These are phyloP conservation scores for Fusarium subtropicale DNA, from an alignment of 2,329 filamentous ascomycete species.

Conservation along the genomic window DNA sequence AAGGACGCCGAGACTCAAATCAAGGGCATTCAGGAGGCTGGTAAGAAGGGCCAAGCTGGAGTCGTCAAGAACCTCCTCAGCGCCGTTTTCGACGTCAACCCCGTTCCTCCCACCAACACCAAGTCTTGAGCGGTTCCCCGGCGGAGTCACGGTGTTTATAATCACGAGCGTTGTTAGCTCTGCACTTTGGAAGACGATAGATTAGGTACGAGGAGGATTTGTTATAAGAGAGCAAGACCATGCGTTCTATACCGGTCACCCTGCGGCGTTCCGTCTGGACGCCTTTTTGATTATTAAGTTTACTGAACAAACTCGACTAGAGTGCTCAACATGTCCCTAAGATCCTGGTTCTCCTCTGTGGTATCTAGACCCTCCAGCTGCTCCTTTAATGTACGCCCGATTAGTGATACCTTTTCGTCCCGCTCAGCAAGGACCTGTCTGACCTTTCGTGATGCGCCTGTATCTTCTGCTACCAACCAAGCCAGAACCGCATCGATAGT, in stretches of 20 bases:
- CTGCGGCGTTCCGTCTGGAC: constrained; percentile 21
- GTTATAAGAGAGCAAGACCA: constrained; percentile 34
- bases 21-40: constrained; percentile 82
- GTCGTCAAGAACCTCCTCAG: constrained; percentile 86
- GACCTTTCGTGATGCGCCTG: constrained; percentile 76
- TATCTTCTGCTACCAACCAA: constrained; percentile 92
- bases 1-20: constrained; percentile 81
- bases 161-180: constrained; percentile 29
- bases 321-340: constrained; percentile 66
- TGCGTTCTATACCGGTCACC: constrained; percentile 30
- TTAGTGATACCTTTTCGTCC: constrained; percentile 71
- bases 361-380: constrained; percentile 66
- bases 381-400: constrained; percentile 76
- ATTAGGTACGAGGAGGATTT: constrained; percentile 24
- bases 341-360: constrained; percentile 69
- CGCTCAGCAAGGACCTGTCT: constrained; percentile 72
- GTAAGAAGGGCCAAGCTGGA: constrained; percentile 80
- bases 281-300: constrained; percentile 43
- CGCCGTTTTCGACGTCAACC: constrained; percentile 87
- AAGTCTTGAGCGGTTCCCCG: constrained; percentile 41
- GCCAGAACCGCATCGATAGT: constrained; percentile 86
- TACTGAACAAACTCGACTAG: constrained; percentile 62
- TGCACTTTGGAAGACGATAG: constrained; percentile 21
- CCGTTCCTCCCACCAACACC: constrained; percentile 61
- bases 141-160: constrained; percentile 15